phyloP scores from a whole-genome alignment of 495 filamentous ascomycete genomes.

The Trichoderma erinaceum region DNA sequence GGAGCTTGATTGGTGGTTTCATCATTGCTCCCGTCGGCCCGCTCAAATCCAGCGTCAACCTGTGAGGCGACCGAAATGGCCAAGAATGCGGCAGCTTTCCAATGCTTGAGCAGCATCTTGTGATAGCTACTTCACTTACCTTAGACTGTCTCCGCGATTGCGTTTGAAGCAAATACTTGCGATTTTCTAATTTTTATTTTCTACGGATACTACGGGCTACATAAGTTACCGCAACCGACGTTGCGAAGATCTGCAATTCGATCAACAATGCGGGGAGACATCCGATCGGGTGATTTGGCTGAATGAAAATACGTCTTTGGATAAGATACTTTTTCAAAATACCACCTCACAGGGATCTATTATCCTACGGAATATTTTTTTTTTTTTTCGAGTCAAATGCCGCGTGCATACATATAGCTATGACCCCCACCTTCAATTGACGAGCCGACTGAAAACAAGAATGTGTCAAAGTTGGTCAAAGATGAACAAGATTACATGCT shows the following conservation, averaged over 20 bases:
- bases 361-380: slow-evolving; percentile 3
- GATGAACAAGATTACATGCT: background rate
- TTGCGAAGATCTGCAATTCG: background rate
- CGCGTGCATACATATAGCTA: background rate
- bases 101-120: slow-evolving; percentile 3
- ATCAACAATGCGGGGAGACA: background rate
- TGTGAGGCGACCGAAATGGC: background rate
- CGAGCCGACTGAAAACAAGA: background rate
- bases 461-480: background rate
- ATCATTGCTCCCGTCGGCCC: background rate
- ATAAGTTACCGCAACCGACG: background rate
- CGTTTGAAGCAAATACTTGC: background rate
- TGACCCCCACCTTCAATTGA: background rate
- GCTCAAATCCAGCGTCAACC: background rate
- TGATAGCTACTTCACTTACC: background rate
- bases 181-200: background rate
- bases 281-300: slow-evolving; percentile 2
- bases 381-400: background rate
- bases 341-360: background rate
- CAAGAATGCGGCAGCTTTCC: background rate
- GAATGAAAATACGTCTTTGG: background rate
- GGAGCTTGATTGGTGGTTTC: background rate
- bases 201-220: background rate
- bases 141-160: background rate
- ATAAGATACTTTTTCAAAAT: background rate